These are phyloP conservation scores for Linderniella brevidens DNA, from an alignment of 257 asterid genomes.

Conservation along the genomic window DNA sequence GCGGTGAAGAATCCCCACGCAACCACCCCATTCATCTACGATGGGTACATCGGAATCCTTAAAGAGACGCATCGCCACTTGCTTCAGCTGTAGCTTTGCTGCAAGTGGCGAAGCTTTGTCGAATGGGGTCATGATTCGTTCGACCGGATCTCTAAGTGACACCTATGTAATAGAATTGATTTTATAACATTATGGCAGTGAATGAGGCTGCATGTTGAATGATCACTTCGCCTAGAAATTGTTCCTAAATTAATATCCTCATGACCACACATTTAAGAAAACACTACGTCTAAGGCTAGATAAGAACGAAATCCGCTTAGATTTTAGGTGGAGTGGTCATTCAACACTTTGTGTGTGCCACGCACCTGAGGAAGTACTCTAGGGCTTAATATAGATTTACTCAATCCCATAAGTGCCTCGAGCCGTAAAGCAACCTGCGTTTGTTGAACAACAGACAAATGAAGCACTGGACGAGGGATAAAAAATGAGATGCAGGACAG, in stretches of 20 bases:
- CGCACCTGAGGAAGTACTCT: constrained; percentile 38
- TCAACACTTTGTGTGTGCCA: no score
- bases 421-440: constrained; percentile 58
- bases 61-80: constrained; percentile 42
- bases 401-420: constrained; percentile 47
- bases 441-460: constrained; percentile 2
- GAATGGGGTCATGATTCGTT: constrained; percentile 43
- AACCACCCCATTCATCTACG: constrained; percentile 56
- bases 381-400: constrained; percentile 40
- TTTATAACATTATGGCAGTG: neutral
- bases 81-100: constrained; percentile 30
- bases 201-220: constrained; percentile 1
- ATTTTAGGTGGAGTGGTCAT: no score
- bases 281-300: no score
- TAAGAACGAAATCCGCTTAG: no score
- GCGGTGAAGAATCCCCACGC: constrained; percentile 56
- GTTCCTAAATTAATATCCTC: no score
- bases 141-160: constrained; percentile 34
- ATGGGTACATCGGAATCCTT: constrained; percentile 39
- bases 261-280: no score
- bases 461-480: constrained; percentile 6
- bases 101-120: constrained; percentile 39
- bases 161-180: constrained; percentile 16
- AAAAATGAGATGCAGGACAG: constrained; percentile 1
- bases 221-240: no score